Conservation (phyloP, 164 flowering plant species). For the Stephania yunnanensis region DNA sequence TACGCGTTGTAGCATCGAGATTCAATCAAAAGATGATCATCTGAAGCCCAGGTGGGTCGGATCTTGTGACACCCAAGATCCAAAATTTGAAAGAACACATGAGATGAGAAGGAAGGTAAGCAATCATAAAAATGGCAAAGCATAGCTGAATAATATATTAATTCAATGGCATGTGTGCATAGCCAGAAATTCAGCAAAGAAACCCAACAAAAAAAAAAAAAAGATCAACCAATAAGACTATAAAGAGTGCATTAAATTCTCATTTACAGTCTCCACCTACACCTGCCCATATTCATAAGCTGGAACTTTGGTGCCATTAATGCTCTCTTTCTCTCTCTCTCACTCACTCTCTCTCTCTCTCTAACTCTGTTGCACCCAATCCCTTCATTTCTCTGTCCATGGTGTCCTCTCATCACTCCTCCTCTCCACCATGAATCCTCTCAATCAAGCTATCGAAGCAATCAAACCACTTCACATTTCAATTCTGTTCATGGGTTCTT, state of each 20-base stretch:
- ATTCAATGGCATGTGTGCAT: slow-evolving; percentile 14
- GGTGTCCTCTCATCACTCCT: neutral
- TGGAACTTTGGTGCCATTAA: slow-evolving; percentile 31
- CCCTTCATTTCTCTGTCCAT: slow-evolving; percentile 6
- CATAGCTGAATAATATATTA: neutral
- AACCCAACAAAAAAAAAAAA: slow-evolving; percentile 23
- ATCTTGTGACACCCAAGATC: neutral
- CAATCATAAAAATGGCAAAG: neutral
- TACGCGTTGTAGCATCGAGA: no score
- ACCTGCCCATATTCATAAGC: slow-evolving; percentile 37
- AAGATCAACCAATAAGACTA: no score
- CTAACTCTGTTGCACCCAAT: slow-evolving; percentile 4
- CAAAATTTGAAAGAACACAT: neutral
- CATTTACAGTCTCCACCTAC: slow-evolving; percentile 64
- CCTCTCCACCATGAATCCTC: neutral
- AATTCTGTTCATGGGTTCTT: neutral
- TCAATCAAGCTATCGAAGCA: neutral
- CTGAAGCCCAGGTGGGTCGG: no score
- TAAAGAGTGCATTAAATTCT: slow-evolving; percentile 46
- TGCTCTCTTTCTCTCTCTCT: slow-evolving; percentile 23
- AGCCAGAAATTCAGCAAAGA: slow-evolving; percentile 28
- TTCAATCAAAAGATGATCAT: no score
- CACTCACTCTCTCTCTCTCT: slow-evolving; percentile 26
- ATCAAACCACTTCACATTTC: neutral
- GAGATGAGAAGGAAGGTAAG: no score